Percentiles rank a stretch among this genome's conserved stretches.
Conservation (phyloP, 495 filamentous ascomycete species). For the Penicillium dipodomyicola region DNA sequence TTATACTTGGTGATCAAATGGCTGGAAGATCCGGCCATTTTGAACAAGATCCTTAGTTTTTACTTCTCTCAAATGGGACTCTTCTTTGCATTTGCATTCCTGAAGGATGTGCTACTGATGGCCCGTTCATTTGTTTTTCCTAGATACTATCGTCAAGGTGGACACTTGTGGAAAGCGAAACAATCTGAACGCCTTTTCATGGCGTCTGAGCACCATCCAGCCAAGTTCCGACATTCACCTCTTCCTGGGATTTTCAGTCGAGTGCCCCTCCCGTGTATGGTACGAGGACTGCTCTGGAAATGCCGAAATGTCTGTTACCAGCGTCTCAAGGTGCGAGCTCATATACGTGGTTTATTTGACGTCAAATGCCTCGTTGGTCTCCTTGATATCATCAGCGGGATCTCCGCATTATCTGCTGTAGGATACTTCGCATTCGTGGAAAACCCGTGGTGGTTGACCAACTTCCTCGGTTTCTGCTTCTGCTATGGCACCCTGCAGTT, state of each 20-base stretch:
- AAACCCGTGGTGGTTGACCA: conserved; percentile 79
- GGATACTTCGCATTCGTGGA: conserved; percentile 66
- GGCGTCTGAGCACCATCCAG: conserved; percentile 10
- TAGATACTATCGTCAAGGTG: conserved; percentile 39
- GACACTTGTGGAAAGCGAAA: conserved; percentile 39
- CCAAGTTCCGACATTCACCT: conserved; percentile 41
- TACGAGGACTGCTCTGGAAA: conserved; percentile 45
- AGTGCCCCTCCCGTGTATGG: conserved; percentile 38
- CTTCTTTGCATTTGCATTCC: conserved; percentile 65
- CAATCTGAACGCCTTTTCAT: conserved; percentile 34
- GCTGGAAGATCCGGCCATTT: conserved; percentile 71
- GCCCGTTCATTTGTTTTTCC: conserved; percentile 72
- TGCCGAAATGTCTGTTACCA: conserved; percentile 46
- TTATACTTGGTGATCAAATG: conserved; percentile 90
- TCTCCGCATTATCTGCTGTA: conserved; percentile 58
- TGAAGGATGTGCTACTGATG: conserved; percentile 65
- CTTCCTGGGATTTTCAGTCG: conserved; percentile 50
- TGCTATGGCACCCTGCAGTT: conserved; percentile 78
- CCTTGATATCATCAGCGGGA: conserved; percentile 57
- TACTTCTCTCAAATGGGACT: conserved; percentile 83
- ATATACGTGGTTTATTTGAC: conserved; percentile 44
- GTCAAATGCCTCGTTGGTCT: conserved; percentile 48
- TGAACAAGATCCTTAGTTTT: conserved; percentile 80
- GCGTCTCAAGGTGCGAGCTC: conserved; percentile 46
- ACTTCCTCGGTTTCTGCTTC: conserved; percentile 82